Base-by-base conservation (phyloP, 2,329 filamentous ascomycete genomes). In the Ilyonectria sp. region DNA sequence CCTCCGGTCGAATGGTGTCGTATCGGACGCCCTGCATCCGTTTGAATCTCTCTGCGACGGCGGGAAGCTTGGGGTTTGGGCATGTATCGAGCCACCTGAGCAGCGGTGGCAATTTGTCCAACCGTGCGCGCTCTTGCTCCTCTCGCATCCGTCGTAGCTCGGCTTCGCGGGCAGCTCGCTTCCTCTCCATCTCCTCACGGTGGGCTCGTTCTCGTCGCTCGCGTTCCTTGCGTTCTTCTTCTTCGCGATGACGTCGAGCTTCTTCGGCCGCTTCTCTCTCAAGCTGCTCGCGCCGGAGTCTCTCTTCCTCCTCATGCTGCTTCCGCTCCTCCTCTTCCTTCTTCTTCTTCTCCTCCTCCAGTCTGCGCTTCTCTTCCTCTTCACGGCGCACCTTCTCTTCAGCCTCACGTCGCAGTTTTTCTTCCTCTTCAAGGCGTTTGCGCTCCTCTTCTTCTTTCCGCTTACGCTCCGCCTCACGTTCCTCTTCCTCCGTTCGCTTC, bases 11-110 rank as follows among this genome's bases (percentile, higher is more conserved):
- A 63, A 92, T 90, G 4, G 89, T 91, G 76, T 92, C 90, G 74
- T 89, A 91, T 23, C 90, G 87, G 54, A 90, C 87, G 17, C 90
- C 90, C 71, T 88, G 85, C 68, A 91, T 86, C 53, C 80, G 82
- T 68, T 83, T 83, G 76, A 92, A 91, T 49, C 86, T 85, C 58
- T 85, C 81, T 5, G 89, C 88, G 55, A 89, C 76, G 21, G 83
- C 81, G 6, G 83, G 76, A 6, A 80, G 80, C 75, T 86, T 89
- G 15, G 89, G 86, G 66, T 90, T 85, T 6, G 82, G 75, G 54
- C 82, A 85, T 21, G 77, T 79, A 60, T 90, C 86, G 26, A 92
- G 84, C 89, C 90, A 92, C 54, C 86, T 86, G 50, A 92, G 78
- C 37, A 91, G 80, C 44, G 88, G 85, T 4, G 90, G 90, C 19